phyloP scores from a whole-genome alignment of 2,329 filamentous ascomycete genomes.

The Grosmannia clavigera region DNA sequence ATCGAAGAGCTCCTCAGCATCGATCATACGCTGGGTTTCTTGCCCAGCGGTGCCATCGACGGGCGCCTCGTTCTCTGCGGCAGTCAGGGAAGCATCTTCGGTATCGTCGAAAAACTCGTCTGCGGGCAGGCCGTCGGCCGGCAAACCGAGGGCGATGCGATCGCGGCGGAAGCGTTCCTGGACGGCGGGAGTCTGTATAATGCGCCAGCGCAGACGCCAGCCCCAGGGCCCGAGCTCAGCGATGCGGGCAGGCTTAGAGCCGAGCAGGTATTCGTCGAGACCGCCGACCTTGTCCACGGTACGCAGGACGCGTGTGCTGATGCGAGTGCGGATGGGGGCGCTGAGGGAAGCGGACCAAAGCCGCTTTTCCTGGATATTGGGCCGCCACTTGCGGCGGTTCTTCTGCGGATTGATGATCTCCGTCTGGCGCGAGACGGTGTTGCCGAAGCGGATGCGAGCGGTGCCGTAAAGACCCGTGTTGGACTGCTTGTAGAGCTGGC shows the following conservation, averaged over 20 bases:
- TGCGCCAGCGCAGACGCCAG: conserved; percentile 78
- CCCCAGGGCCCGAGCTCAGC: conserved; percentile 81
- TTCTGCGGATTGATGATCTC: conserved; percentile 40
- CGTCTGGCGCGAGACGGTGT: conserved; percentile 57
- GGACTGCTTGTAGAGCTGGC: conserved; percentile 65
- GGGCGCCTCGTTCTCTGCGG: background rate
- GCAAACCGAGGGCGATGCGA: conserved; percentile 52
- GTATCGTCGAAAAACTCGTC: conserved; percentile 17
- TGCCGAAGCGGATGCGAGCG: conserved; percentile 63
- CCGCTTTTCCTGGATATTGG: conserved; percentile 58
- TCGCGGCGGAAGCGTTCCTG: conserved; percentile 54
- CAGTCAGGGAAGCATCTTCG: background rate
- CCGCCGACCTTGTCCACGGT: conserved; percentile 78
- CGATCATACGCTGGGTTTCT: background rate
- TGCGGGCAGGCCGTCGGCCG: conserved; percentile 23
- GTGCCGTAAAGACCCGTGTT: conserved; percentile 62
- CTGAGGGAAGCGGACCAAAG: conserved; percentile 53
- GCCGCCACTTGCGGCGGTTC: conserved; percentile 60
- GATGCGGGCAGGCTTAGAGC: conserved; percentile 63
- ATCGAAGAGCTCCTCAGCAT: background rate
- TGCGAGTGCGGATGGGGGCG: conserved; percentile 51
- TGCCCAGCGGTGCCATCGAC: background rate
- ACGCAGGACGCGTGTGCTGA: conserved; percentile 57
- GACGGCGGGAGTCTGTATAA: conserved; percentile 66
- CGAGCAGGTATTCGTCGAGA: conserved; percentile 82